These are phyloP conservation scores for Phytophthora aleatoria DNA, from an alignment of 352 stramenopile species.

Conservation along the genomic window DNA sequence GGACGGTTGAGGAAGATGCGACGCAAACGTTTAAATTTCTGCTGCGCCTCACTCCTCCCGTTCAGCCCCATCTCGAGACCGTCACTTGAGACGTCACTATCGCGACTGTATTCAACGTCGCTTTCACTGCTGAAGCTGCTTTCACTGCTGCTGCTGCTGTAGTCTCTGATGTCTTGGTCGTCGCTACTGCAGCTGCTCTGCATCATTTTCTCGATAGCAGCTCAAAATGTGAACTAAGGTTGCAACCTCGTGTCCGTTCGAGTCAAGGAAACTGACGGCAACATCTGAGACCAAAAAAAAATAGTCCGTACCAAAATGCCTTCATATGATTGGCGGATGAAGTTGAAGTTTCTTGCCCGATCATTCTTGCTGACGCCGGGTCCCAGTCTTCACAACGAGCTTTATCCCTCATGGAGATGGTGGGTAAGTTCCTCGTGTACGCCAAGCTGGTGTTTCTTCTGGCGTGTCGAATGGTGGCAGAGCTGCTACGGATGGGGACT, in stretches of 20 bases:
- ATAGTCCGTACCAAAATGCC: conserved; percentile 9
- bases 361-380: conserved; percentile 11
- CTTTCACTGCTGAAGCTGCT: conserved; percentile 29
- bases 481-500: conserved; percentile 20
- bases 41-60: conserved; percentile 39
- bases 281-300: conserved; percentile 3
- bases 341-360: conserved; percentile 29
- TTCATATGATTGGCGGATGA: conserved; percentile 11
- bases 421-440: conserved; percentile 34
- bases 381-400: conserved; percentile 19
- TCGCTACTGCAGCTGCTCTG: conserved; percentile 5
- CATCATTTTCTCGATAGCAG: conserved; percentile 11
- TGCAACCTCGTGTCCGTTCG: conserved; percentile 12
- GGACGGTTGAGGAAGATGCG: conserved; percentile 77
- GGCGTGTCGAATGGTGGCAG: conserved; percentile 14
- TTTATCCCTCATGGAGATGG: conserved; percentile 25
- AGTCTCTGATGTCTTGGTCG: neutral
- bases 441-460: conserved; percentile 22
- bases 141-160: conserved; percentile 20
- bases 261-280: conserved; percentile 15
- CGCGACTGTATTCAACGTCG: conserved; percentile 14
- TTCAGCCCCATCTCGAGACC: conserved; percentile 23
- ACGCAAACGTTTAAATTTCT: conserved; percentile 58
- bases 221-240: neutral
- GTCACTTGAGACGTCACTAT: conserved; percentile 12